A percentile compares a stretch with the other conserved stretches of the same genome.
These are phyloP conservation scores for Solanum etuberosum DNA, from an alignment of 257 asterid species.

Conservation along the genomic window DNA sequence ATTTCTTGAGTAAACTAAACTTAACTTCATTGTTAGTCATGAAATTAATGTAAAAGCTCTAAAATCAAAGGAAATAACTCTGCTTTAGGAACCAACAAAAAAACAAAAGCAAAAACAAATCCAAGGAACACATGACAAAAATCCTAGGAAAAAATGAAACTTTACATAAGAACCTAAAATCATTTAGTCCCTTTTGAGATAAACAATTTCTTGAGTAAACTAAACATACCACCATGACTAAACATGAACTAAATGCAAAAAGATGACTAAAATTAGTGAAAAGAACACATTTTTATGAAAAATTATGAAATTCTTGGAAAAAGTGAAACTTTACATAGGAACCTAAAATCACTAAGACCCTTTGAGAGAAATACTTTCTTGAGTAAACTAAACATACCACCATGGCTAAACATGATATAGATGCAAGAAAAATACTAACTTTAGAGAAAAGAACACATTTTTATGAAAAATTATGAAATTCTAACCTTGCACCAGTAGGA, in stretches of 20 bases:
- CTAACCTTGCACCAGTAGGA: conserved; percentile 49
- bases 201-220: background rate
- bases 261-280: background rate
- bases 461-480: background rate
- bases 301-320: background rate
- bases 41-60: background rate
- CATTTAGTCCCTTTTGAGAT: background rate
- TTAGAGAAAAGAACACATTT: background rate
- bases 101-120: background rate
- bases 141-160: background rate
- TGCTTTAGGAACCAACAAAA: background rate
- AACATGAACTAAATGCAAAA: background rate
- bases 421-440: background rate
- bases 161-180: background rate
- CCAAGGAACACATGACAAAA: background rate
- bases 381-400: background rate
- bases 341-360: background rate
- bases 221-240: background rate
- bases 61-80: background rate
- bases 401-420: background rate
- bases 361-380: background rate
- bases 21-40: background rate
- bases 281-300: background rate
- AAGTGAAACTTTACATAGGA: background rate
- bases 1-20: background rate